Evolutionary conservation across 108 stramenopile genomes (phyloP).

Genomic region (Cyclotella kingstonii): DNA sequence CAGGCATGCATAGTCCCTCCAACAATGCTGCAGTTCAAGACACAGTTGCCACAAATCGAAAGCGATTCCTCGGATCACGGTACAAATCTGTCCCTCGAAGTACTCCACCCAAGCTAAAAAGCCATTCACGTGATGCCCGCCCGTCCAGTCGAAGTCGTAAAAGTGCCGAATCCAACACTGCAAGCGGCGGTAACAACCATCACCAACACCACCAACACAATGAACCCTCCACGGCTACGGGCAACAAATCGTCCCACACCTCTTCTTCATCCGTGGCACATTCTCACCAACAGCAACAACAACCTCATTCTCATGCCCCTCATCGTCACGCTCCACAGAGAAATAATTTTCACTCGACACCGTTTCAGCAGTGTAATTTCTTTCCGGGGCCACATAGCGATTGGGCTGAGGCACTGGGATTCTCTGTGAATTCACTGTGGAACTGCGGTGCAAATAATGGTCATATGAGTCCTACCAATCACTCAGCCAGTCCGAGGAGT

Average conservation of each 20-base stretch:
- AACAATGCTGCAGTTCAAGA: not conserved
- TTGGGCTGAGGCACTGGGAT: slow-evolving; percentile 68
- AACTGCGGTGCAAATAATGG: slow-evolving; percentile 68
- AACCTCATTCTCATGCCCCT: not conserved
- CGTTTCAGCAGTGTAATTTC: slow-evolving; percentile 41
- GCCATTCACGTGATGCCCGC: slow-evolving; percentile 67
- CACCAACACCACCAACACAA: slow-evolving; percentile 1
- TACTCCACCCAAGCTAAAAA: slow-evolving; percentile 71
- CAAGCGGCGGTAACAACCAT: slow-evolving; percentile 14
- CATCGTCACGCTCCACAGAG: slow-evolving; percentile 14
- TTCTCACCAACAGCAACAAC: slow-evolving; percentile 2
- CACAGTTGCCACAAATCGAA: slow-evolving; percentile 12
- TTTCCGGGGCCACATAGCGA: slow-evolving; percentile 47
- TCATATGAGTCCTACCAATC: slow-evolving; percentile 50
- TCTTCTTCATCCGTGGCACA: slow-evolving; percentile 9
- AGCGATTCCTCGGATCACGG: slow-evolving; percentile 7
- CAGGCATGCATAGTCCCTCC: not conserved
- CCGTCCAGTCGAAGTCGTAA: slow-evolving; percentile 35
- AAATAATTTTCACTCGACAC: too few species aligned
- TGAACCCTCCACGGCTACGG: slow-evolving; percentile 1
- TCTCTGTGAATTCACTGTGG: slow-evolving; percentile 76
- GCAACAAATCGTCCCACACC: not conserved
- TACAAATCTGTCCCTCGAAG: slow-evolving; percentile 47
- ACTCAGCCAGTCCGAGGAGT: slow-evolving; percentile 23
- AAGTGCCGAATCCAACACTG: not conserved